Base-by-base conservation (phyloP, 164 flowering plant species). In the Akebia trifoliata region DNA sequence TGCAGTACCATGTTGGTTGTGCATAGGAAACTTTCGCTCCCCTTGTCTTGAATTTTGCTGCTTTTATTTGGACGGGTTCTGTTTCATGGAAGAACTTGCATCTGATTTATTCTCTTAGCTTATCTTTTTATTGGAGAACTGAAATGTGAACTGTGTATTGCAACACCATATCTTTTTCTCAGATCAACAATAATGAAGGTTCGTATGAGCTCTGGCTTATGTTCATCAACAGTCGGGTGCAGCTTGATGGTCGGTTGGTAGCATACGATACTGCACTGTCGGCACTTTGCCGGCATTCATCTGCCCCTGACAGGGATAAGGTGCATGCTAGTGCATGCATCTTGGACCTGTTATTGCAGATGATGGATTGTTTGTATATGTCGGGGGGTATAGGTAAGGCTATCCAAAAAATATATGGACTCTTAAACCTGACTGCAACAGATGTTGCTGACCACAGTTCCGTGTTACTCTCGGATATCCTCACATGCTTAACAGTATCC, bases 161-260 rank as follows among this genome's bases (percentile, higher is more conserved):
- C 58, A 65, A 55, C 56, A 25, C 50, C 15, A 69, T 57, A 47
- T 68, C 61, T 74, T 63, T 50, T 67, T 65, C 53, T 67, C 90
- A 91, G 97, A 78, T 91, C 61, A 74, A 78, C 63, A 69, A 74
- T 43, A 76, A 71, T 63, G 73, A 70, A 54, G 62, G 65, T 64
- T 87, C 90, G 36, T 91, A 87, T 70, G 92, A 77, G 76, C 81
- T 87, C 22, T 88, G 96, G 96, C 85, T 86, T 47, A 66, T 86
- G 76, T 91, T 77, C 77, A 78, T 91, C 74, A 88, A 86, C 72
- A 86, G 85, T 63, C 87, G 94, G 17, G 22, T 50, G 32, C 72
- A 73, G 30, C 74, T 80, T 32, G 70, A 72, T 48, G 83, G 78
- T 59, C 78, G 78, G 38, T 63, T 87, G 63, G 67, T 43, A 61